These are phyloP conservation scores for Oryza brachyantha DNA, from an alignment of 176 grass and related monocot genomes.

Conservation along the genomic window DNA sequence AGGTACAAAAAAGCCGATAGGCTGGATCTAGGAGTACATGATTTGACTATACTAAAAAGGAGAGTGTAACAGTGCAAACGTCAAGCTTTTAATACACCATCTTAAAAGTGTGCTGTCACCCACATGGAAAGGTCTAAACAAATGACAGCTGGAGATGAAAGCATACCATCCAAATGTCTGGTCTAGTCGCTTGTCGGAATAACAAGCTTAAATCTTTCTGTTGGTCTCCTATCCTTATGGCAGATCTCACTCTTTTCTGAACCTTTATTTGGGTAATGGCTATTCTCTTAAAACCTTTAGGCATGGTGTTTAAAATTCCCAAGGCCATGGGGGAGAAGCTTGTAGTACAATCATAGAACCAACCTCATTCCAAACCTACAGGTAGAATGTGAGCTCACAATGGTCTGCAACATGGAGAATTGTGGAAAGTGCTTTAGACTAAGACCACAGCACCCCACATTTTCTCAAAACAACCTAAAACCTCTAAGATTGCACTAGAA, in stretches of 20 bases:
- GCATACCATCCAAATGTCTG: constrained; percentile 49
- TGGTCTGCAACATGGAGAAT: not conserved
- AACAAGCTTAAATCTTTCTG: constrained; percentile 31
- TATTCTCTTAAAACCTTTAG: constrained; percentile 26
- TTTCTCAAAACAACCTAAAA: not conserved
- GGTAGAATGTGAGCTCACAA: constrained; percentile 3
- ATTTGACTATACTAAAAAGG: constrained; percentile 50
- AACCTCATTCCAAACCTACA: constrained; percentile 1
- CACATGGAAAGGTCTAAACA: constrained; percentile 54
- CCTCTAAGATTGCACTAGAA: not conserved
- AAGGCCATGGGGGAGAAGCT: constrained; percentile 20
- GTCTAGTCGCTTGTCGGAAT: constrained; percentile 37
- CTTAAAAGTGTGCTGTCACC: constrained; percentile 44
- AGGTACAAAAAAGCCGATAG: constrained; percentile 17
- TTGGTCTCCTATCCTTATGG: constrained; percentile 53
- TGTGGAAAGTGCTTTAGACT: not conserved
- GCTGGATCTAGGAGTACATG: constrained; percentile 39
- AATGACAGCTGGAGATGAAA: constrained; percentile 54
- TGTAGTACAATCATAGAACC: constrained; percentile 20
- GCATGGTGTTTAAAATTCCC: not conserved
- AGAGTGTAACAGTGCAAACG: constrained; percentile 40
- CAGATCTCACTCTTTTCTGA: constrained; percentile 46
- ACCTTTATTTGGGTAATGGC: constrained; percentile 29
- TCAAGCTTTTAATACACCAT: constrained; percentile 42
- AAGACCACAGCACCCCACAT: not conserved